Evolutionary conservation across 345 rosid species (phyloP).

Genomic region (Brassica nigra): DNA sequence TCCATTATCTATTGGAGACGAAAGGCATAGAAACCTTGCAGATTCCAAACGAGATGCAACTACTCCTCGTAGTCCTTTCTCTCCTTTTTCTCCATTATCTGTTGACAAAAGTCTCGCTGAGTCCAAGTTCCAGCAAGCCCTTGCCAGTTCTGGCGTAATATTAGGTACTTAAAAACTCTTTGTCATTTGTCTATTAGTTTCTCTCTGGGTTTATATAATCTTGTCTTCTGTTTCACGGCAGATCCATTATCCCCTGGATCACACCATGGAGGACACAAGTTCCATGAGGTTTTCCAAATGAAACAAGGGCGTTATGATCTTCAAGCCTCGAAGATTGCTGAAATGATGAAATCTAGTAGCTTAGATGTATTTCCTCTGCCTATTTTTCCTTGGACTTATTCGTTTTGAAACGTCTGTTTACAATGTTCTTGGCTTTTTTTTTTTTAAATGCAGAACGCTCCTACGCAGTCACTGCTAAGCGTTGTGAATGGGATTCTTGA

Average conservation of each 20-base stretch:
- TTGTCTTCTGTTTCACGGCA: conserved; percentile 30
- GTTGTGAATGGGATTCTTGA: conserved; percentile 89
- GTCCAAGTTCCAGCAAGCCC: conserved; percentile 54
- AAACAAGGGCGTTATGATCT: conserved; percentile 90
- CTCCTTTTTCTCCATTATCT: conserved; percentile 43
- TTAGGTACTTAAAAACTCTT: conserved; percentile 42
- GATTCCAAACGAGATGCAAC: conserved; percentile 46
- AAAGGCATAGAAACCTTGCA: conserved; percentile 46
- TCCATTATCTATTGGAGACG: conserved; percentile 49
- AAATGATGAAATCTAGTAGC: conserved; percentile 84
- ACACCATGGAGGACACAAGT: conserved; percentile 70
- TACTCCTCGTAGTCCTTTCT: conserved; percentile 43
- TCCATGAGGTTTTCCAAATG: conserved; percentile 86
- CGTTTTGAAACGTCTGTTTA: conserved; percentile 4
- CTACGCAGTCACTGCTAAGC: conserved; percentile 86
- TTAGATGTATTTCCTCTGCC: conserved; percentile 55
- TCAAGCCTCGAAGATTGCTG: conserved; percentile 76
- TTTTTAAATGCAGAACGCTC: conserved; percentile 68
- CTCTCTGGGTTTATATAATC: neutral
- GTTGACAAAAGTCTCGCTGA: conserved; percentile 52
- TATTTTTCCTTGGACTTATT: neutral
- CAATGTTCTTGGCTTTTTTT: conserved; percentile 29
- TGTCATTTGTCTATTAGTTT: neutral
- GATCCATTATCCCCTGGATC: conserved; percentile 58
- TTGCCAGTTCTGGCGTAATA: conserved; percentile 45